Conservation (phyloP, 2,329 filamentous ascomycete genomes). For the Thelonectria discophora region DNA sequence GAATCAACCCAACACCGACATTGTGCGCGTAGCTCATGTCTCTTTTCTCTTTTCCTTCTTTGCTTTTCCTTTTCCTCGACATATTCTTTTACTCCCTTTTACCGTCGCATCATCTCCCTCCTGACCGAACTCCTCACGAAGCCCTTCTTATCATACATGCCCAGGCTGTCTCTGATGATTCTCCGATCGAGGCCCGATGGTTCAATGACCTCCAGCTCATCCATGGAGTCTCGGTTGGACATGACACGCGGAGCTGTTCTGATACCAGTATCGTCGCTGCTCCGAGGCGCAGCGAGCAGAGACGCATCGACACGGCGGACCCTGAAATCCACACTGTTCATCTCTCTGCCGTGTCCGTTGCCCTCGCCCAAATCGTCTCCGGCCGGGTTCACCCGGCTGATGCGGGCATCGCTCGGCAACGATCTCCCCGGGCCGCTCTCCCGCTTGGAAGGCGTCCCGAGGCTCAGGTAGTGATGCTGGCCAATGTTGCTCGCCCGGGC, state of each 20-base stretch:
- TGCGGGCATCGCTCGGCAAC: constrained; percentile 11
- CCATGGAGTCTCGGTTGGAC: constrained; percentile 40
- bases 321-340: constrained; percentile 38
- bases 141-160: constrained; percentile 57
- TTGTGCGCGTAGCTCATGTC: not conserved
- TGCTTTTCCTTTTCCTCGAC: not conserved
- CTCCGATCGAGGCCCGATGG: constrained; percentile 30
- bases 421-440: constrained; percentile 17
- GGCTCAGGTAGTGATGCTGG: constrained; percentile 57
- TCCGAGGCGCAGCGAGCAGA: constrained; percentile 16
- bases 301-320: constrained; percentile 28
- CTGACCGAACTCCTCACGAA: constrained; percentile 56
- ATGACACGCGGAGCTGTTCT: constrained; percentile 31
- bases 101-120: constrained; percentile 32
- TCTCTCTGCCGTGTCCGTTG: constrained; percentile 40
- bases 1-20: constrained; percentile 6
- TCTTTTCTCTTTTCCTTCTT: constrained; percentile 5
- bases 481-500: constrained; percentile 48
- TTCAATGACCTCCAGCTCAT: constrained; percentile 36
- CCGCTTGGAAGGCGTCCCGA: constrained; percentile 47
- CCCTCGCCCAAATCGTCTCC: constrained; percentile 35
- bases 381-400: constrained; percentile 28
- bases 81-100: not conserved
- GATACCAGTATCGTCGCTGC: constrained; percentile 31
- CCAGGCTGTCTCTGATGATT: constrained; percentile 51